Conservation (phyloP, 805 yeast species). For the Saccharomycopsis fibuligera region DNA sequence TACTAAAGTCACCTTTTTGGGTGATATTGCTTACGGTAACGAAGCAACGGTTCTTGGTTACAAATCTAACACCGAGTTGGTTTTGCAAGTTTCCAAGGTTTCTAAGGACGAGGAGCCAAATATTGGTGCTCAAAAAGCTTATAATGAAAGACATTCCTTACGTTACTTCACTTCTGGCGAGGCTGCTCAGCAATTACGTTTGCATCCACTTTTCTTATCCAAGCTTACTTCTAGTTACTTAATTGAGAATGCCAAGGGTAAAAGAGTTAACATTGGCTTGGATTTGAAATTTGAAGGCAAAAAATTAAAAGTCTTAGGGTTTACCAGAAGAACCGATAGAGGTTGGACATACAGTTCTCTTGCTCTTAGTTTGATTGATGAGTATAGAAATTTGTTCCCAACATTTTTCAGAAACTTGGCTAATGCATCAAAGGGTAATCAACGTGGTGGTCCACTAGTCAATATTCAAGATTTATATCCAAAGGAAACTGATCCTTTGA, state of each 20-base stretch:
- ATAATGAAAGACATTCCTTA: conserved; percentile 47
- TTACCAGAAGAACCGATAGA: conserved; percentile 54
- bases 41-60: conserved; percentile 64
- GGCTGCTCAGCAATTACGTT: conserved; percentile 48
- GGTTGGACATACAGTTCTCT: conserved; percentile 82
- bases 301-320: conserved; percentile 82
- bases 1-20: conserved; percentile 69
- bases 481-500: conserved; percentile 28
- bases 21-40: conserved; percentile 84
- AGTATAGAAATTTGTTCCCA: conserved; percentile 59
- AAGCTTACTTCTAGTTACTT: conserved; percentile 69
- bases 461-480: conserved; percentile 32
- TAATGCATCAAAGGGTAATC: conserved; percentile 10
- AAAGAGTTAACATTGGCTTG: conserved; percentile 66
- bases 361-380: conserved; percentile 60
- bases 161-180: conserved; percentile 61
- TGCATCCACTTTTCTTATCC: conserved; percentile 64
- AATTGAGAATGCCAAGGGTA: conserved; percentile 48
- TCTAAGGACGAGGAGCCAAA: conserved; percentile 48
- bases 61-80: conserved; percentile 38
- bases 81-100: conserved; percentile 47
- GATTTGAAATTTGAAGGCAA: conserved; percentile 76
- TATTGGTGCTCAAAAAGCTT: conserved; percentile 57
- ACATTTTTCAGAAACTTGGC: conserved; percentile 43
- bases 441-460: not conserved